Conservation (phyloP, 1,284 basidiomycete genomes). For the Erythrobasidium hasegawianum region DNA sequence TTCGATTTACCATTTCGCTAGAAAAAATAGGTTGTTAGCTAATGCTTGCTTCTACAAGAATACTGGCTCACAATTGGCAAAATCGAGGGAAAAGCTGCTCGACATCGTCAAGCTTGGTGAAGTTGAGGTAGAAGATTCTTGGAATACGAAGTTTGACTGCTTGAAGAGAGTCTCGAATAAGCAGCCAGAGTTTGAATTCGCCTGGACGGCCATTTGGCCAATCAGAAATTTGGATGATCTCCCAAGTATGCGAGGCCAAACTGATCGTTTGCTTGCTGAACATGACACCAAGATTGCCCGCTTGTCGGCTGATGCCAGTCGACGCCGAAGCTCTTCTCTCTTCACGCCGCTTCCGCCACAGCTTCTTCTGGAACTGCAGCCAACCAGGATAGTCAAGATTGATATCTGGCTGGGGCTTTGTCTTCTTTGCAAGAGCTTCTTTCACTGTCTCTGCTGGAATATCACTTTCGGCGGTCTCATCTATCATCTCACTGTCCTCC, state of each 20-base stretch:
- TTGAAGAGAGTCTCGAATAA: conserved; percentile 73
- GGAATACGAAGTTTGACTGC: conserved; percentile 78
- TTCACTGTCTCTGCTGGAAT: not conserved
- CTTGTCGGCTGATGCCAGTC: conserved; percentile 13
- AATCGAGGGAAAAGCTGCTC: conserved; percentile 26
- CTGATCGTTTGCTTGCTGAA: conserved; percentile 66
- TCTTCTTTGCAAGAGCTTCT: not conserved
- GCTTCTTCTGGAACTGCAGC: conserved; percentile 71
- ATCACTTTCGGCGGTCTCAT: conserved; percentile 9
- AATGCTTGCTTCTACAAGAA: conserved; percentile 38
- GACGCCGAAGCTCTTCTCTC: conserved; percentile 51
- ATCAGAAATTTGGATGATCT: conserved; percentile 79
- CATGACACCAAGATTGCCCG: conserved; percentile 57
- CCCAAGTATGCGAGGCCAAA: conserved; percentile 75
- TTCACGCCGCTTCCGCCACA: conserved; percentile 68
- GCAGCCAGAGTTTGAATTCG: conserved; percentile 85
- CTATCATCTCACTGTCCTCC: conserved; percentile 7
- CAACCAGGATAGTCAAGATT: conserved; percentile 67
- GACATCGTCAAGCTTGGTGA: conserved; percentile 56
- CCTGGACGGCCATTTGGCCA: conserved; percentile 64
- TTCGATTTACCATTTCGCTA: conserved; percentile 70
- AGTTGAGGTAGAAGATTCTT: conserved; percentile 87
- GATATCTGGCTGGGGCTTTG: conserved; percentile 45
- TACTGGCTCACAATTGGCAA: conserved; percentile 25
- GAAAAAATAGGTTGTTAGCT: conserved; percentile 49